Base-by-base conservation (phyloP, 2,329 filamentous ascomycete genomes). In the Fusarium nelsonii region DNA sequence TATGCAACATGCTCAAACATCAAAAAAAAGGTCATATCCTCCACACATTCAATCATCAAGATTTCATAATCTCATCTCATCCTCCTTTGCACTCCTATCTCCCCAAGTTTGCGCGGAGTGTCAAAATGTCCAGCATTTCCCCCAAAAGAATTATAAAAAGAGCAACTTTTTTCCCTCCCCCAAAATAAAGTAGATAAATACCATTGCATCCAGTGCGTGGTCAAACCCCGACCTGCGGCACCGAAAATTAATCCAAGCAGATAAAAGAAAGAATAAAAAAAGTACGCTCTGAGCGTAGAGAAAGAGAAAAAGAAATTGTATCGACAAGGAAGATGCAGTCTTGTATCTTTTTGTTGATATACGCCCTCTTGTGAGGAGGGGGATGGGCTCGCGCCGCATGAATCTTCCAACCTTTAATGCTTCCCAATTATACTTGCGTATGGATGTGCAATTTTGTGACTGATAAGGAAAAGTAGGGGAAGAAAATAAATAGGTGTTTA, bases 1-100 rank as follows among this genome's bases (percentile, higher is more conserved):
- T 77, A 76, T 77, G 68, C 71, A 74, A 74, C 73, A 74, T 74
- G 72, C 65, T 68, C 43, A 58, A 69, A 68, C 39, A 65, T 68
- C 49, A 70, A 70, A 50, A 50, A 50, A 37, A 23, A 23, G 39
- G 57, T 73, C 69, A 50, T 65, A 65, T 72, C 64, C 70, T 68
- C 71, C 65, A 44, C 57, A 68, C 62, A 51, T 68, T 71, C 61
- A 57, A 64, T 73, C 68, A 54, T 75, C 70, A 73, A 73, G 63
- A 74, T 73, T 69, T 69, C 71, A 59, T 74, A 56, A 67, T 54
- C 53, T 46, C 65, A 26, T 65, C 55, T 34, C 36, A 15, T 40
- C 37, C 43, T 53, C 46, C 36, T 58, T 68, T 68, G 60, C 70
- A 73, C 68, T 73, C 67, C 62, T 28, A 52, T 50, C 44, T 41